Percentiles rank a stretch among this genome's conserved stretches.
Conservation (phyloP, 768 basidiomycete genomes). For the Butyriboletus loyo region DNA sequence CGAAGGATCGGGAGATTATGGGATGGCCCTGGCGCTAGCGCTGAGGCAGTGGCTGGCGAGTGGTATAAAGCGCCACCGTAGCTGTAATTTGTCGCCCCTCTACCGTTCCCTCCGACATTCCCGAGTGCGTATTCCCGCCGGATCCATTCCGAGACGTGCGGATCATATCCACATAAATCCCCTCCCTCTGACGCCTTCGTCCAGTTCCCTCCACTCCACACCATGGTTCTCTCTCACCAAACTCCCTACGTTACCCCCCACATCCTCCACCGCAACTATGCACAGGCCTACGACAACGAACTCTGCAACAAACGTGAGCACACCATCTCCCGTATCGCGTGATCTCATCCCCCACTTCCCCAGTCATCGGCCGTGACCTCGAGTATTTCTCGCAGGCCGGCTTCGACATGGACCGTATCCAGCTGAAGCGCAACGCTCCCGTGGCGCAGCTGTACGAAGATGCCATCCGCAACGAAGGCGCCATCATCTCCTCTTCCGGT, state of each 20-base stretch:
- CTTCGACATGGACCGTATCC: slow-evolving; percentile 97
- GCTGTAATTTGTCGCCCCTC: slow-evolving; percentile 5
- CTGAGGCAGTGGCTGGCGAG: slow-evolving; percentile 15
- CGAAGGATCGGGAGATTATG: slow-evolving; percentile 31
- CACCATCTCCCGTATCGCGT: neutral
- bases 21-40: slow-evolving; percentile 19
- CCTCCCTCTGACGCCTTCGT: neutral
- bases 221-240: slow-evolving; percentile 66
- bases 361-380: slow-evolving; percentile 90
- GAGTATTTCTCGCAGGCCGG: slow-evolving; percentile 98
- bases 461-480: slow-evolving; percentile 97
- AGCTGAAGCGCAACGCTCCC: slow-evolving; percentile 91
- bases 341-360: slow-evolving; percentile 7
- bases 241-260: slow-evolving; percentile 88
- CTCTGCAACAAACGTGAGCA: slow-evolving; percentile 55
- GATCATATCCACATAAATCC: slow-evolving; percentile 25
- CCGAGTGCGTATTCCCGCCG: slow-evolving; percentile 20
- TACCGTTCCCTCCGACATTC: neutral
- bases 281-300: slow-evolving; percentile 69
- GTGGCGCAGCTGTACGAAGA: slow-evolving; percentile 94
- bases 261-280: slow-evolving; percentile 85
- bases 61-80: slow-evolving; percentile 26
- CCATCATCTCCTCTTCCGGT: slow-evolving; percentile 93
- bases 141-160: slow-evolving; percentile 17
- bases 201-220: slow-evolving; percentile 18